Conservation (phyloP, 75 land plant genomes). For the Azolla pinnata region DNA sequence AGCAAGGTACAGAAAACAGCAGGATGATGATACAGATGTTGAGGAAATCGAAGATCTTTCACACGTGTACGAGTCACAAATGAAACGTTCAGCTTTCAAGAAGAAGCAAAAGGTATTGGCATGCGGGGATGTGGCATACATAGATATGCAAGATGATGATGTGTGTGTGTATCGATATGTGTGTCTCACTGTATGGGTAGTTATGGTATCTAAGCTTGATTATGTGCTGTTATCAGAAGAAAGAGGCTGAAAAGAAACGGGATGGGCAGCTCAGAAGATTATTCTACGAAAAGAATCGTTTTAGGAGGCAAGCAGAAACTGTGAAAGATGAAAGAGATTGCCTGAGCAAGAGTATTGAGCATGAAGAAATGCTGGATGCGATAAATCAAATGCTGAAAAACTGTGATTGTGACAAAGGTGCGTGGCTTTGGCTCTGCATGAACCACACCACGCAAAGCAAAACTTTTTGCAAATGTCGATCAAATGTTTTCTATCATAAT, state of each 20-base stretch:
- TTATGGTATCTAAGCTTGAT: no score
- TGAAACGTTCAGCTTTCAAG: neutral
- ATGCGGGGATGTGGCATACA: no score
- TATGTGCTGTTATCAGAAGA: no score
- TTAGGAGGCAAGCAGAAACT: neutral
- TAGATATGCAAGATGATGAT: no score
- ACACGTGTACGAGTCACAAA: neutral
- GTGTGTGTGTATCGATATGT: no score
- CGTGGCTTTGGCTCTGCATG: no score
- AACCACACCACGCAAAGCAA: no score
- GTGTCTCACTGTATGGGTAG: no score
- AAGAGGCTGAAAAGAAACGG: neutral
- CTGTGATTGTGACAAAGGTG: constrained; percentile 2
- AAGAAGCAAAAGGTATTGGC: no score
- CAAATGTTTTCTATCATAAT: no score
- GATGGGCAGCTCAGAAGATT: neutral
- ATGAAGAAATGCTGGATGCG: constrained; percentile 8
- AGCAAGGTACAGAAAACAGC: neutral
- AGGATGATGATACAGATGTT: neutral
- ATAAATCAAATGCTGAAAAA: neutral
- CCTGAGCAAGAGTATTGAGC: neutral
- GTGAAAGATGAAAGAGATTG: constrained; percentile 9
- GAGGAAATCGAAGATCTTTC: constrained; percentile 3
- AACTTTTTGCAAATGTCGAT: no score
- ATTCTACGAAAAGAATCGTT: constrained; percentile 3